Conservation (phyloP, 208 protist genomes). For the Leishmania turanica region DNA sequence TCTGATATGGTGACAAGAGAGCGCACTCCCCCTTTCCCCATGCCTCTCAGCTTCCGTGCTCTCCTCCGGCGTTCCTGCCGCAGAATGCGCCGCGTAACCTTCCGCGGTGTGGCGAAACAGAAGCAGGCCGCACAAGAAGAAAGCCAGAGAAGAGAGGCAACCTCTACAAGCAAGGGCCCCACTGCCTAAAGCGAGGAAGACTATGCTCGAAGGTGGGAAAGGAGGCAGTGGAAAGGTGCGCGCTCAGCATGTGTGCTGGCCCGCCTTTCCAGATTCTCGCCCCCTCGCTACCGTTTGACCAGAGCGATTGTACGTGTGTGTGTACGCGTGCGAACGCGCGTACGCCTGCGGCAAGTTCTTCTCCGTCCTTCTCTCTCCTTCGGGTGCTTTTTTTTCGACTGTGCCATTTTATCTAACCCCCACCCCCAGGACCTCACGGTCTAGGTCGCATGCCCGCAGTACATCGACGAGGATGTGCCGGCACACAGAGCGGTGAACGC, state of each 20-base stretch:
- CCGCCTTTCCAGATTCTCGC: neutral
- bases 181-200: neutral
- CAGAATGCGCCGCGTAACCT: neutral
- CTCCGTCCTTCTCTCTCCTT: too few relatives aligned
- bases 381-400: neutral
- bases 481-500: neutral
- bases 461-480: neutral
- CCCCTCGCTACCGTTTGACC: neutral
- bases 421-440: neutral
- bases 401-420: neutral
- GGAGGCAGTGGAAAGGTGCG: neutral
- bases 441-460: neutral
- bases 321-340: too few relatives aligned
- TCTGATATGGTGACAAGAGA: neutral
- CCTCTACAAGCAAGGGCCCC: neutral
- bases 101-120: neutral
- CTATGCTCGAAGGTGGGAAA: neutral
- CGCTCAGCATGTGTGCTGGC: neutral
- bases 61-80: neutral
- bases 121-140: neutral
- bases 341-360: neutral
- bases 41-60: neutral
- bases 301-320: neutral
- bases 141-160: neutral
- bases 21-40: neutral